A percentile compares a stretch with the other conserved stretches of the same genome.
phyloP scores from a whole-genome alignment of 257 asterid species.

The Solanum pennellii region DNA sequence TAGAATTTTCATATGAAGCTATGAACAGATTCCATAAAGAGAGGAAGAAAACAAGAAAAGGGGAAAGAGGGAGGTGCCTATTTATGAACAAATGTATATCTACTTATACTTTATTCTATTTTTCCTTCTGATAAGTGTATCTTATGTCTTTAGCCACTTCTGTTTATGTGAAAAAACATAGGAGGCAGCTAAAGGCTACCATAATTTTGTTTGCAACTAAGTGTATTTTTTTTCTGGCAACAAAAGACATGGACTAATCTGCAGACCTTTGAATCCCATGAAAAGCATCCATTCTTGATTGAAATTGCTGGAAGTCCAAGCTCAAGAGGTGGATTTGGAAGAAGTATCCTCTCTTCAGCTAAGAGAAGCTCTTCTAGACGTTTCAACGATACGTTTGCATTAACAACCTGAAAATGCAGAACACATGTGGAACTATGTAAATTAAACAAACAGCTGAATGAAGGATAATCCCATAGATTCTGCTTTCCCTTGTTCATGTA shows the following conservation, averaged over 20 bases:
- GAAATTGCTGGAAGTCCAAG: slow-evolving; percentile 84
- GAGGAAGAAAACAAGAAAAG: neutral
- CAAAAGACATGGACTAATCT: neutral
- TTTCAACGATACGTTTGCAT: slow-evolving; percentile 82
- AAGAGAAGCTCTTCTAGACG: slow-evolving; percentile 86
- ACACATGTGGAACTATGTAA: neutral
- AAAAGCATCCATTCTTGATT: slow-evolving; percentile 74
- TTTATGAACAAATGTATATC: neutral
- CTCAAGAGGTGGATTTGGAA: slow-evolving; percentile 77
- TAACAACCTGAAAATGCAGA: slow-evolving; percentile 54
- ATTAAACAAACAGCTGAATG: neutral
- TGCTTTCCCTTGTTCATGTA: neutral
- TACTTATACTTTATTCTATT: neutral
- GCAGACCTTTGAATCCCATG: slow-evolving; percentile 90
- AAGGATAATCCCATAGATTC: neutral
- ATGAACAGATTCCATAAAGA: neutral
- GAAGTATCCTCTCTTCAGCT: slow-evolving; percentile 72
- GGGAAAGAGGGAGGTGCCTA: neutral
- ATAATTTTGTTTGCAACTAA: neutral
- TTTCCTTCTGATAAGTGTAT: neutral
- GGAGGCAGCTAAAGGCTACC: neutral
- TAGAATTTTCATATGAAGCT: neutral
- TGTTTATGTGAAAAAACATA: neutral
- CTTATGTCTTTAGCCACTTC: neutral
- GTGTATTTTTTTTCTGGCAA: neutral